phyloP scores from a whole-genome alignment of 73 alveolate genomes.

The Durusdinium trenchii region DNA sequence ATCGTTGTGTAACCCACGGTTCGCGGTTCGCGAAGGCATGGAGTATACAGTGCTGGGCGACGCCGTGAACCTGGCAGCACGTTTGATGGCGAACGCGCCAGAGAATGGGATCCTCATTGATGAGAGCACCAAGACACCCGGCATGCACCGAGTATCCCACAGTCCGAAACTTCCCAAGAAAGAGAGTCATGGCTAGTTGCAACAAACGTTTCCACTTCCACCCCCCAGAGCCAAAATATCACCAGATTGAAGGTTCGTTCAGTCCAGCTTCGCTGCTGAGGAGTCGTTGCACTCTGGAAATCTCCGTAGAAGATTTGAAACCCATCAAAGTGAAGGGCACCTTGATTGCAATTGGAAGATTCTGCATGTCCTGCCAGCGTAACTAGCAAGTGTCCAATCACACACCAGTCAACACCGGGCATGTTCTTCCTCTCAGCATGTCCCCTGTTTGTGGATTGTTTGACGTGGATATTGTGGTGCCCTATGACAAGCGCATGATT shows the following conservation, averaged over 20 bases:
- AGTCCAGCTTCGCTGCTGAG: background rate
- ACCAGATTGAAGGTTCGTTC: too few species aligned
- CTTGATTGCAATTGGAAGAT: background rate
- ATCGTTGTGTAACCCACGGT: background rate
- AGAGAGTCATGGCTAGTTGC: background rate
- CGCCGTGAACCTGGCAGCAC: conserved; percentile 98
- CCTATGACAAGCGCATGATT: too few species aligned
- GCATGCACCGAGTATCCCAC: conserved; percentile 6
- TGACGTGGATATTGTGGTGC: too few species aligned
- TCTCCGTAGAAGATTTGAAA: conserved; percentile 39
- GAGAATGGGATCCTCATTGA: conserved; percentile 84
- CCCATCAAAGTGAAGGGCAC: conserved; percentile 91
- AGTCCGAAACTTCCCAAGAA: background rate
- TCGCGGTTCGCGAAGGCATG: conserved; percentile 78
- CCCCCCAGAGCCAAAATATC: background rate
- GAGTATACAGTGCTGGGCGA: conserved; percentile 99
- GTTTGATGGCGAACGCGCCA: conserved; percentile 97
- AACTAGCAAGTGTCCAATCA: too few species aligned
- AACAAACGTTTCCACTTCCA: background rate
- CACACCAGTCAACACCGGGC: too few species aligned
- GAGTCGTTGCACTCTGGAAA: conserved; percentile 82
- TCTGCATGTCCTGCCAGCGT: background rate
- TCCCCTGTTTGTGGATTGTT: too few species aligned
- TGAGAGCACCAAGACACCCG: conserved; percentile 68
- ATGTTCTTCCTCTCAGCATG: too few species aligned